phyloP scores from a whole-genome alignment of 495 filamentous ascomycete species.

The Aspergillus carlsbadensis region DNA sequence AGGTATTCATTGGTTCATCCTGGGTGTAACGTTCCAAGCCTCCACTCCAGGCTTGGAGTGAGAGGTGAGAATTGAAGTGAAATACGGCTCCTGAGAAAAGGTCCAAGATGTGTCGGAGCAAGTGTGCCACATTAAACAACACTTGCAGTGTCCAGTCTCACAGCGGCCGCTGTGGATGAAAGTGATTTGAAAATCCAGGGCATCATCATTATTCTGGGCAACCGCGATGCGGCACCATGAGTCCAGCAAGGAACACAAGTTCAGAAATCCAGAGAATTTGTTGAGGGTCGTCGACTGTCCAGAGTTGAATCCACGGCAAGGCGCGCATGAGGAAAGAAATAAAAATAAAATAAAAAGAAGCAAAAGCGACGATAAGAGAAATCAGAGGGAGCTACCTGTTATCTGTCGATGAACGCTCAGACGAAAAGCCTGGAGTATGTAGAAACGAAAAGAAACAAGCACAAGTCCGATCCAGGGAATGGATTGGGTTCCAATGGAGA shows the following conservation, averaged over 20 bases:
- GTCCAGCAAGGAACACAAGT: conserved; percentile 14
- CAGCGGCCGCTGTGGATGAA: conserved; percentile 36
- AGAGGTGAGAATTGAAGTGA: conserved; percentile 21
- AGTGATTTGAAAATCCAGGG: conserved; percentile 19
- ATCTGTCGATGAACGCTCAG: conserved; percentile 30
- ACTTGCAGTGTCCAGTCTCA: conserved; percentile 42
- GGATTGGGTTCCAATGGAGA: conserved; percentile 37
- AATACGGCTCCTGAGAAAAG: not conserved
- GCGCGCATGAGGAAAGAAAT: conserved; percentile 18
- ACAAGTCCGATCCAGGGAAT: conserved; percentile 43
- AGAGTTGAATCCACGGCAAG: conserved; percentile 21
- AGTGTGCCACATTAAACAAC: conserved; percentile 50
- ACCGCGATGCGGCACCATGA: conserved; percentile 24
- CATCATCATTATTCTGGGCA: conserved; percentile 27
- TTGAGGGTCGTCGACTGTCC: conserved; percentile 12
- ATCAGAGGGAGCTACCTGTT: conserved; percentile 49
- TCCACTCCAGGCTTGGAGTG: conserved; percentile 30
- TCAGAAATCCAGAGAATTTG: conserved; percentile 11
- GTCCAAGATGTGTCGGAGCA: conserved; percentile 16
- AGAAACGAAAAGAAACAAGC: conserved; percentile 26
- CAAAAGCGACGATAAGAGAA: conserved; percentile 25
- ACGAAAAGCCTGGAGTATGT: conserved; percentile 35
- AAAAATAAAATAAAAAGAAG: conserved; percentile 17
- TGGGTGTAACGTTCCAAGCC: conserved; percentile 25
- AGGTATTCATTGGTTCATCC: conserved; percentile 11